Evolutionary conservation across 2,329 filamentous ascomycete species (phyloP), one percentile per base, ranked within the genome.

Genomic region (Cercospora sp.): DNA sequence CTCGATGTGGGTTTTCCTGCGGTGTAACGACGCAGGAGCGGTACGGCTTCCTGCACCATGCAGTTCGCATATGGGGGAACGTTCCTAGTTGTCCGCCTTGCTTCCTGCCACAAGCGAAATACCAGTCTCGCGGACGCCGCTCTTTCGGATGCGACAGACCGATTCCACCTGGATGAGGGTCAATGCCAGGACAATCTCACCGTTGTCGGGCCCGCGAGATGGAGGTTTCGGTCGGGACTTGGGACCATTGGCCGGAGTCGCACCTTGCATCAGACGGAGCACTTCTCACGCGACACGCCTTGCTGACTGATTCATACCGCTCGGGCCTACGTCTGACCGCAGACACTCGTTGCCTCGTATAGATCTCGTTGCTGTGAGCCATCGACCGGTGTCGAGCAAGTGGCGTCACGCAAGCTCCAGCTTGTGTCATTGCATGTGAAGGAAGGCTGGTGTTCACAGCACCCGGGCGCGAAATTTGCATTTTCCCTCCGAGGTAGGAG

Each of bases 261-360:
- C 58, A 26, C 58, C 33, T 39, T 60, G 58, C 58, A 60, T 60
- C 28, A 23, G 23, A 26, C 58, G 33, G 58, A 42, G n/a, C 30
- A 13, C 18, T 30, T 36, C 12, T 36, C 20, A 60, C 58, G 26
- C 36, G 31, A 33, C 31, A 33, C 31, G 31, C 31, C 59, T 61
- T 31, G 36, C 59, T 45, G 36, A 26, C 58, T 28, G 31, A 20
- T 36, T 48, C 31, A 26, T 28, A 5, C 59, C 59, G 36, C 33
- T 61, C 39, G 33, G 23, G 13, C 36, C 26, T 45, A 13, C 33
- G 33, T 28, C 59, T 61, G 59, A 61, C 59, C 59, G 36, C 36
- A 26, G 10, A 48, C 48, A 20, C 20, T 33, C 31, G 31, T 12
- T 5, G 31, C 31, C 31, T 33, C 31, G 31, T 33, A n/a, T n/a